Base-by-base conservation (phyloP, 768 basidiomycete species). In the Leucocoprinus birnbaumii region DNA sequence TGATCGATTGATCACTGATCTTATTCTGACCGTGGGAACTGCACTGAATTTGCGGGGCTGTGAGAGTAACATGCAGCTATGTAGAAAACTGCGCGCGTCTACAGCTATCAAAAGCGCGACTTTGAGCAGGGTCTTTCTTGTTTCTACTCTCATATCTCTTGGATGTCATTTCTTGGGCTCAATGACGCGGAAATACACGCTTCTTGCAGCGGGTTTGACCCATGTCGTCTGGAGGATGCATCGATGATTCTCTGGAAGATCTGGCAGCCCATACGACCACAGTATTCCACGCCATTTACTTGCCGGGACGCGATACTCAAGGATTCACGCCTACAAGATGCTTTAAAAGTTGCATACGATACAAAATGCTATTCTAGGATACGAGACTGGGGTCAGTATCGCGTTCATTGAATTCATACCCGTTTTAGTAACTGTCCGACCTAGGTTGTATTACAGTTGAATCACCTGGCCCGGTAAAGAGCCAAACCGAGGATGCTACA, bases 221-320 rank as follows among this genome's bases (percentile, higher is more conserved):
- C 72, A 14, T 59, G 71, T 18, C 61, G 71, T 19, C 64, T 65
- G 3, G 74, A 76, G 62, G 74, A 75, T 55, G 76, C 76, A 1
- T 72, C 73, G 0, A 68, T 67, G 49, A 58, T 75, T 25, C 65
- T 77, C 16, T 76, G 74, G 72, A 61, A 67, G 51, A 64, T 77
- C 44, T 75, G 73, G 71, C 67, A 62, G 47, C 60, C 63, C 42
- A 62, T 60, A 40, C 58, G 66, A 48, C 60, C 68, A 1, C 55
- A 49, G 38, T 70, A 67, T 51, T 64, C 71, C 16, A 66, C 65
- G 3, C 63, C 73, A 22, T 60, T 65, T 31, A 66, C 70, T 2
- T 77, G 74, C 61, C 66, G 72, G 13, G 53, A 55, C 31, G 68
- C 70, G 3, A 65, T 76, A 19, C 54, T 56, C 3, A 62, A 62